Evolutionary conservation across 495 filamentous ascomycete genomes (phyloP).

Genomic region (Penicillium nucicola): DNA sequence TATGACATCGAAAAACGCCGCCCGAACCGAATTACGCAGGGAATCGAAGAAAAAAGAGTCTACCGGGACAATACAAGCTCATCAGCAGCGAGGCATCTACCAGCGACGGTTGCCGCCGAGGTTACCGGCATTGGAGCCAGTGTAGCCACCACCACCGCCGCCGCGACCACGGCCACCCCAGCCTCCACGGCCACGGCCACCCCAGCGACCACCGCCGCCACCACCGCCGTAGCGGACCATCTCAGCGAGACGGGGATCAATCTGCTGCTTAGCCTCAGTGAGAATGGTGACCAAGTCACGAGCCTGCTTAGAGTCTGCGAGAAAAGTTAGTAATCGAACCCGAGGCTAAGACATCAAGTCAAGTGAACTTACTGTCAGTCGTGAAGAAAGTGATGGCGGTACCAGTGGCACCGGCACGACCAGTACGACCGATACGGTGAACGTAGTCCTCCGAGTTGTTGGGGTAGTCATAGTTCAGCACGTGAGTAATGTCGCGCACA

Average conservation of each 20-base stretch:
- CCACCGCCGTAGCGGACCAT: slow-evolving; percentile 92
- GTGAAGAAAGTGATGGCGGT: slow-evolving; percentile 94
- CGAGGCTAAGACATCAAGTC: slow-evolving; percentile 1
- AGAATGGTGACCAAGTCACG: slow-evolving; percentile 92
- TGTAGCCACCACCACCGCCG: slow-evolving; percentile 49
- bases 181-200: slow-evolving; percentile 64
- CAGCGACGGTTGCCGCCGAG: slow-evolving; percentile 61
- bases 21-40: slow-evolving; percentile 42
- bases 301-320: slow-evolving; percentile 87
- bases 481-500: slow-evolving; percentile 99
- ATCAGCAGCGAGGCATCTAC: slow-evolving; percentile 30
- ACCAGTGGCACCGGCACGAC: slow-evolving; percentile 85
- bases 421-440: slow-evolving; percentile 93
- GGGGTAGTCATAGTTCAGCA: slow-evolving; percentile 99
- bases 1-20: slow-evolving; percentile 45
- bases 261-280: slow-evolving; percentile 95
- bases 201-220: slow-evolving; percentile 68
- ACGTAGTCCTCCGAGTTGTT: slow-evolving; percentile 99
- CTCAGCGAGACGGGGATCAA: slow-evolving; percentile 91
- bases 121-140: slow-evolving; percentile 62
- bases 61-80: slow-evolving; percentile 37
- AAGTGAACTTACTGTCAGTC: slow-evolving; percentile 80
- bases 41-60: slow-evolving; percentile 32
- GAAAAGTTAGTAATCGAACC: slow-evolving; percentile 29
- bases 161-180: slow-evolving; percentile 48